These are phyloP conservation scores for Leptodontidium sp. DNA, from an alignment of 2,329 filamentous ascomycete genomes.

Conservation along the genomic window DNA sequence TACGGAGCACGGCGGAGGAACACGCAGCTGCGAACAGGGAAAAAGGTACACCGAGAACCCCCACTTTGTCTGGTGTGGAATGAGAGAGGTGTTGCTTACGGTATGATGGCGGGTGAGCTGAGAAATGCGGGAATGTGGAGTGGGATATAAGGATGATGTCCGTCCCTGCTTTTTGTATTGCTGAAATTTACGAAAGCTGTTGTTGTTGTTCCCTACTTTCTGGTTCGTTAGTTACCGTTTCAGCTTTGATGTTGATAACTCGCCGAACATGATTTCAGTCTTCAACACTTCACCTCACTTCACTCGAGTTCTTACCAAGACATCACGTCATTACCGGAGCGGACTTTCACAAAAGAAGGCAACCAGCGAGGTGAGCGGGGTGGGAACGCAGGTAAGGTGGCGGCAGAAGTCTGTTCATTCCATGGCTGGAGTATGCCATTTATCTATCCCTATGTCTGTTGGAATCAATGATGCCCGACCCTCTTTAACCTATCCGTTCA, in stretches of 20 bases:
- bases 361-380: too few relatives aligned
- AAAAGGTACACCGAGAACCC: background rate
- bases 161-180: background rate
- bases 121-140: constrained; percentile 11
- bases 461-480: background rate
- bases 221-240: too few relatives aligned
- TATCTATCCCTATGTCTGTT: constrained; percentile 16
- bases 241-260: too few relatives aligned
- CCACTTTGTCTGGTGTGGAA: constrained; percentile 7
- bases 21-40: background rate
- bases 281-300: too few relatives aligned
- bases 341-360: background rate
- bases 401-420: constrained; percentile 24
- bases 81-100: background rate
- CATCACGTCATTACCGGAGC: too few relatives aligned
- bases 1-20: background rate
- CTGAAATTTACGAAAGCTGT: background rate
- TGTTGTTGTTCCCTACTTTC: background rate
- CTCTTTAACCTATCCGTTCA: constrained; percentile 11
- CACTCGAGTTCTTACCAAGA: too few relatives aligned
- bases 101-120: constrained; percentile 1
- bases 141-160: background rate
- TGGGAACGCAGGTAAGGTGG: background rate
- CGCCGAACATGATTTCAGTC: too few relatives aligned
- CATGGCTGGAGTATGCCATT: constrained; percentile 21